Percentiles rank a stretch among this genome's conserved stretches.
Evolutionary conservation across 2,329 filamentous ascomycete species (phyloP).

Genomic region (Aspergillus pseudoviridinutans): DNA sequence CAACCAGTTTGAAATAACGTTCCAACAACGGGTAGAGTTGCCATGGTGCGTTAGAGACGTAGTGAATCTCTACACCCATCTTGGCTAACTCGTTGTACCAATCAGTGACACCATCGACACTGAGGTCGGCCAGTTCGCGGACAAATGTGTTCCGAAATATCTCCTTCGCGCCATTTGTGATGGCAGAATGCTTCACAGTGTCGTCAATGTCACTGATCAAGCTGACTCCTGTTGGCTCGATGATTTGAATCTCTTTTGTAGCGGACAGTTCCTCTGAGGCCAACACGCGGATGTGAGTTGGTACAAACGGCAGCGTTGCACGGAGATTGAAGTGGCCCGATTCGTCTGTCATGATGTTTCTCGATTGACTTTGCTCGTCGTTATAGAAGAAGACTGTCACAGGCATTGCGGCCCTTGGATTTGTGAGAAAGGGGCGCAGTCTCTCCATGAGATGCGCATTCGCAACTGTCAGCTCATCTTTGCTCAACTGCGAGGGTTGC

Average conservation of each 20-base stretch:
- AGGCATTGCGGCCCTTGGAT: conserved; percentile 69
- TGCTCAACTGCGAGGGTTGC: conserved; percentile 51
- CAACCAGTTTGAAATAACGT: conserved; percentile 75
- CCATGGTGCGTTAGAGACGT: conserved; percentile 99
- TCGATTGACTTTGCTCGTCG: conserved; percentile 72
- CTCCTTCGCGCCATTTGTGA: conserved; percentile 78
- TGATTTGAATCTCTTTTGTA: conserved; percentile 72
- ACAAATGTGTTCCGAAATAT: conserved; percentile 97
- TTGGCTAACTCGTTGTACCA: conserved; percentile 79
- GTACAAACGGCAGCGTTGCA: conserved; percentile 80
- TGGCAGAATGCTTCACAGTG: conserved; percentile 93
- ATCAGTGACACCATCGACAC: conserved; percentile 78
- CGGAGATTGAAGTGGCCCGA: conserved; percentile 82
- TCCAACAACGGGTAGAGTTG: conserved; percentile 88
- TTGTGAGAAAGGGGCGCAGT: conserved; percentile 84
- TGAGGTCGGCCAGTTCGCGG: conserved; percentile 74
- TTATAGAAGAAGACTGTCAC: conserved; percentile 97
- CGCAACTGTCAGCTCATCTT: conserved; percentile 71
- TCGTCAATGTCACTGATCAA: conserved; percentile 97
- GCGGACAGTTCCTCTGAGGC: conserved; percentile 81
- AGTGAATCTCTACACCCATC: conserved; percentile 85
- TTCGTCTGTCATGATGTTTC: conserved; percentile 80
- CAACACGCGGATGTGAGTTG: conserved; percentile 81
- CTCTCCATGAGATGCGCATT: conserved; percentile 86
- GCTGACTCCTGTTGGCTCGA: conserved; percentile 75